phyloP scores from a whole-genome alignment of 2,329 filamentous ascomycete species.

The Ascochyta pisi region DNA sequence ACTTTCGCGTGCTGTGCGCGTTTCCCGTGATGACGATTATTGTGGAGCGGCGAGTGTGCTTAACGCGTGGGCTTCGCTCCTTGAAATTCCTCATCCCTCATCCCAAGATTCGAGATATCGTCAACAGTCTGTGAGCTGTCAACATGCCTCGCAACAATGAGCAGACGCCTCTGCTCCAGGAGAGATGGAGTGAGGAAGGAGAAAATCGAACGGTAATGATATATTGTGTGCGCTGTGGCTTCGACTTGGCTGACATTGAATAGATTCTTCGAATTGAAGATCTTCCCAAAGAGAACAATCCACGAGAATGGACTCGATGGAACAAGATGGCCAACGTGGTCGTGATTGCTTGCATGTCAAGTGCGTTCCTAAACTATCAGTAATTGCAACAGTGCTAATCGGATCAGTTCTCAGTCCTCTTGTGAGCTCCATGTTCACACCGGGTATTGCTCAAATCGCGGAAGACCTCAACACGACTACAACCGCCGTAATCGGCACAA shows the following conservation, averaged over 20 bases:
- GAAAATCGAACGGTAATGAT: conserved; percentile 38
- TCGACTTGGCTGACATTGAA: conserved; percentile 1
- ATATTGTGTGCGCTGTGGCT: conserved; percentile 20
- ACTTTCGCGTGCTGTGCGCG: conserved; percentile 4
- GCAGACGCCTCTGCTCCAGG: conserved; percentile 49
- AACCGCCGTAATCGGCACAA: conserved; percentile 56
- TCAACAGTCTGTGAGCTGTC: neutral
- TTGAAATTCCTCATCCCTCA: neutral
- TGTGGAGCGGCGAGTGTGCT: conserved; percentile 7
- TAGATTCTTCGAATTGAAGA: conserved; percentile 34
- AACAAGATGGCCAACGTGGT: conserved; percentile 58
- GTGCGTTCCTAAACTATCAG: conserved; percentile 26
- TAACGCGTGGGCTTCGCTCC: conserved; percentile 7
- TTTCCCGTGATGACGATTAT: conserved; percentile 14
- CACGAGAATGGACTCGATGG: conserved; percentile 54
- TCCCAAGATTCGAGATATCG: neutral
- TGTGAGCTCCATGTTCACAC: conserved; percentile 60
- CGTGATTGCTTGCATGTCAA: conserved; percentile 59
- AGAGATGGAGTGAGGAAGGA: conserved; percentile 40
- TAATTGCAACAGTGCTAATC: neutral
- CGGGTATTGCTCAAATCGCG: conserved; percentile 59
- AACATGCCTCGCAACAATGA: conserved; percentile 43
- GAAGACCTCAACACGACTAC: conserved; percentile 52
- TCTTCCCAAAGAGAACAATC: conserved; percentile 52
- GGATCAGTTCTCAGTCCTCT: conserved; percentile 54